Evolutionary conservation across 129 eudicot species (phyloP).

Genomic region (Pulicaria dysenterica): DNA sequence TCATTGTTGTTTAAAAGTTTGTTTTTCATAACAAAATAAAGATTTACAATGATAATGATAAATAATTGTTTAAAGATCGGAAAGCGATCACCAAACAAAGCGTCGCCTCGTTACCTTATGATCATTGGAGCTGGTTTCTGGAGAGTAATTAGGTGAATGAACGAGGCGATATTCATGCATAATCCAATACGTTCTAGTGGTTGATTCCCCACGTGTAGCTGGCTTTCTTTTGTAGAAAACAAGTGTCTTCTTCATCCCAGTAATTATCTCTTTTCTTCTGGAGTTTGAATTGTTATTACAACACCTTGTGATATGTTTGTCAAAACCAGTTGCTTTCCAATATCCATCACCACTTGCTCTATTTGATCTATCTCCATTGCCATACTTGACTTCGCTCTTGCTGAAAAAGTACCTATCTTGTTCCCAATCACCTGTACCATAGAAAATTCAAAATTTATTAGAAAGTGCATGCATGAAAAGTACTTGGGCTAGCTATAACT

Average conservation of each 20-base stretch:
- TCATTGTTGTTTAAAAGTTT: no score
- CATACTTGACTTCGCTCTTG: slow-evolving; percentile 55
- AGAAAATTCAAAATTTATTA: not conserved
- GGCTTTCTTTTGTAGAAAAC: slow-evolving; percentile 53
- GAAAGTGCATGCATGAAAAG: not conserved
- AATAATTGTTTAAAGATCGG: not conserved
- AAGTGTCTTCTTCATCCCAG: slow-evolving; percentile 70
- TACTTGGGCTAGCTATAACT: not conserved
- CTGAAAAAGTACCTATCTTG: slow-evolving; percentile 75
- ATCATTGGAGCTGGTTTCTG: slow-evolving; percentile 17
- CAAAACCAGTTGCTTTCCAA: slow-evolving; percentile 67
- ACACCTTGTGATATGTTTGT: slow-evolving; percentile 50
- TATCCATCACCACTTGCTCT: slow-evolving; percentile 50
- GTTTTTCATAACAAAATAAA: no score
- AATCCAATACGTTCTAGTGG: slow-evolving; percentile 62
- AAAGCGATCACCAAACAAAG: not conserved
- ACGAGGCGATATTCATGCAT: slow-evolving; percentile 82
- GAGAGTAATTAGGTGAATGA: slow-evolving; percentile 29
- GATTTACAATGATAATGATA: not conserved
- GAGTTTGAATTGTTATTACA: slow-evolving; percentile 27
- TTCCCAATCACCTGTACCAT: slow-evolving; percentile 54
- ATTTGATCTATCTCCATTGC: slow-evolving; percentile 40
- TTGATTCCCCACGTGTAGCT: slow-evolving; percentile 32
- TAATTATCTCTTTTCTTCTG: slow-evolving; percentile 37
- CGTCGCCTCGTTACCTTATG: slow-evolving; percentile 29